Conservation (phyloP, 1,284 basidiomycete genomes). For the Rhodotorula glutinis region DNA sequence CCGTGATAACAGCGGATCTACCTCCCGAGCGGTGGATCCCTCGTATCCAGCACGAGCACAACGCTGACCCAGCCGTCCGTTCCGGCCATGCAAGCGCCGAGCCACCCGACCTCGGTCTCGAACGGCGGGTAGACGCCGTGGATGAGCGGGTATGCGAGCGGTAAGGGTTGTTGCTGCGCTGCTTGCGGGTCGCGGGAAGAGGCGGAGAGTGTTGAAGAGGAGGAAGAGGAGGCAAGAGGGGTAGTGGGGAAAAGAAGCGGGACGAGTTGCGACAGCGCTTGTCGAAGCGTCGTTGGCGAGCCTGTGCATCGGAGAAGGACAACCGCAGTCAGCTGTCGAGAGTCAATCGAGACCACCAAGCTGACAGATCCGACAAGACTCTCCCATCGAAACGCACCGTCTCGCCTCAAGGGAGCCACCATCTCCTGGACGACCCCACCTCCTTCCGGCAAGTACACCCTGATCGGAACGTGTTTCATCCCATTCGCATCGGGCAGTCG, state of each 20-base stretch:
- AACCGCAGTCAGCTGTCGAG: not conserved
- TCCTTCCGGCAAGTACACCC: constrained; percentile 79
- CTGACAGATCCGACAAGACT: not conserved
- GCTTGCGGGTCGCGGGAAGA: not conserved
- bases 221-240: constrained; percentile 53
- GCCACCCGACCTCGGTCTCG: constrained; percentile 87
- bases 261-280: constrained; percentile 28
- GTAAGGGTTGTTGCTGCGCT: not conserved
- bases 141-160: constrained; percentile 60
- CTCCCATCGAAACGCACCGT: constrained; percentile 40
- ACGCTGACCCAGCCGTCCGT: constrained; percentile 93
- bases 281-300: constrained; percentile 48
- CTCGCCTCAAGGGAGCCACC: constrained; percentile 73
- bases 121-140: constrained; percentile 83
- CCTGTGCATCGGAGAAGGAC: not conserved
- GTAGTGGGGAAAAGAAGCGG: constrained; percentile 38
- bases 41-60: constrained; percentile 33
- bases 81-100: constrained; percentile 81
- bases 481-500: constrained; percentile 70
- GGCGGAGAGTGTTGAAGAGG: constrained; percentile 3
- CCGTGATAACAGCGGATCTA: too few species aligned
- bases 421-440: constrained; percentile 87
- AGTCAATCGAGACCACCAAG: too few species aligned
- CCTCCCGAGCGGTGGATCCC: not conserved
- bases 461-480: constrained; percentile 79